phyloP scores from a whole-genome alignment of 805 yeast genomes.

The Candida maesae region DNA sequence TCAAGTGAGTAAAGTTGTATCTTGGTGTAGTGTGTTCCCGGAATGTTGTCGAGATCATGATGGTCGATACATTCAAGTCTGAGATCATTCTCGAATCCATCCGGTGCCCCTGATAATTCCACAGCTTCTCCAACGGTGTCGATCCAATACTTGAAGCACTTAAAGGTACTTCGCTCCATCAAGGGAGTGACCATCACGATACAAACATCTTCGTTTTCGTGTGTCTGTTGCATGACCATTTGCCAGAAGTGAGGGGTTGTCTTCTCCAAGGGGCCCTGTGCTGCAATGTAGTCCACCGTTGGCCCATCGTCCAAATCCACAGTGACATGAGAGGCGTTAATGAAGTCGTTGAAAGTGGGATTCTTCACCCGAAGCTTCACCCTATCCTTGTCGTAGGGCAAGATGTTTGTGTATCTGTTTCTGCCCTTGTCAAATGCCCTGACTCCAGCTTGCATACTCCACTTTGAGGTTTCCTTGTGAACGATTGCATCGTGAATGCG shows the following conservation, averaged over 20 bases:
- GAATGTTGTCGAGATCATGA: constrained; percentile 1
- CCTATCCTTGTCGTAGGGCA: constrained; percentile 63
- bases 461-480: constrained; percentile 23
- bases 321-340: constrained; percentile 21
- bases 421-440: constrained; percentile 26
- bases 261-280: constrained; percentile 73
- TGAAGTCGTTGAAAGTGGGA: constrained; percentile 19
- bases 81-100: constrained; percentile 12
- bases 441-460: constrained; percentile 20
- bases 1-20: constrained; percentile 21
- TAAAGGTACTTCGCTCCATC: constrained; percentile 62
- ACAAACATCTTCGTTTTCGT: constrained; percentile 53
- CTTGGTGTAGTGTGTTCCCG: constrained; percentile 20
- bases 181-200: constrained; percentile 76
- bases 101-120: constrained; percentile 7
- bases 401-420: constrained; percentile 59
- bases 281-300: constrained; percentile 52
- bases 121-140: constrained; percentile 28
- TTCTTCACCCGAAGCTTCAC: constrained; percentile 37
- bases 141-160: constrained; percentile 83
- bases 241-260: constrained; percentile 91
- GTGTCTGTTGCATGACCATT: constrained; percentile 62
- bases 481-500: constrained; percentile 35
- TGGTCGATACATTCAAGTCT: constrained; percentile 21
- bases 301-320: constrained; percentile 6